phyloP scores from a whole-genome alignment of 768 basidiomycete species.

The Chiua virens region DNA sequence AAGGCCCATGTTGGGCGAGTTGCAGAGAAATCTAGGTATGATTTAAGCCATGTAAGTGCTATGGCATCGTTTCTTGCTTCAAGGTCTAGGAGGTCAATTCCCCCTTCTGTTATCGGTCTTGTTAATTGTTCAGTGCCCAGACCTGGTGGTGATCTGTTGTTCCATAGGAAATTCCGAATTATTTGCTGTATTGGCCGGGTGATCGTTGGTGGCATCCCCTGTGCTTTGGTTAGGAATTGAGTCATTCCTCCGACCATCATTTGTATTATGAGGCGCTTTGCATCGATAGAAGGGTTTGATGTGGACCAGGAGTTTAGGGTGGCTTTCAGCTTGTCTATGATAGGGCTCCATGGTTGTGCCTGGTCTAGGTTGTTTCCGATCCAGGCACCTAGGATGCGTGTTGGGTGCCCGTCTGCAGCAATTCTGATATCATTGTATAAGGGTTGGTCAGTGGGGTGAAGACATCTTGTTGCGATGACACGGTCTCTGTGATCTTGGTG shows the following conservation, averaged over 20 bases:
- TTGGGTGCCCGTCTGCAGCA: slow-evolving; percentile 10
- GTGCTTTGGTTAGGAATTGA: slow-evolving; percentile 32
- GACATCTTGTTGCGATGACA: rapidly evolving
- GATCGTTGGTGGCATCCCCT: too few relatives aligned
- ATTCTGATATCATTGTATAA: not conserved
- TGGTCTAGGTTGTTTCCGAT: slow-evolving; percentile 21
- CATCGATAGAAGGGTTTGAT: slow-evolving; percentile 15
- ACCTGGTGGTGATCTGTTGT: too few relatives aligned
- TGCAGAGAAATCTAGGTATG: too few relatives aligned
- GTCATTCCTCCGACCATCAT: slow-evolving; percentile 17
- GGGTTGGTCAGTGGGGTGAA: not conserved
- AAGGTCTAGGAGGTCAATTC: too few relatives aligned
- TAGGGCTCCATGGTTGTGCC: slow-evolving; percentile 10
- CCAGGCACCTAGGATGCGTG: slow-evolving; percentile 18
- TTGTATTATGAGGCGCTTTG: slow-evolving; percentile 14
- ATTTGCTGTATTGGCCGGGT: too few relatives aligned
- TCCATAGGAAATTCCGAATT: too few relatives aligned
- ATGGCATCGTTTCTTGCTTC: too few relatives aligned
- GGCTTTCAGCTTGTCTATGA: slow-evolving; percentile 19
- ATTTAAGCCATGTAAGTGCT: too few relatives aligned
- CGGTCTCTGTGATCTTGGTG: not conserved
- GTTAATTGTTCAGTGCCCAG: too few relatives aligned
- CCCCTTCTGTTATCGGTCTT: too few relatives aligned
- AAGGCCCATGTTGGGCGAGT: not conserved
- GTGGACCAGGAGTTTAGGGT: slow-evolving; percentile 10